Conservation (phyloP, 305 asterid genomes). For the Caryopteris hybrid region DNA sequence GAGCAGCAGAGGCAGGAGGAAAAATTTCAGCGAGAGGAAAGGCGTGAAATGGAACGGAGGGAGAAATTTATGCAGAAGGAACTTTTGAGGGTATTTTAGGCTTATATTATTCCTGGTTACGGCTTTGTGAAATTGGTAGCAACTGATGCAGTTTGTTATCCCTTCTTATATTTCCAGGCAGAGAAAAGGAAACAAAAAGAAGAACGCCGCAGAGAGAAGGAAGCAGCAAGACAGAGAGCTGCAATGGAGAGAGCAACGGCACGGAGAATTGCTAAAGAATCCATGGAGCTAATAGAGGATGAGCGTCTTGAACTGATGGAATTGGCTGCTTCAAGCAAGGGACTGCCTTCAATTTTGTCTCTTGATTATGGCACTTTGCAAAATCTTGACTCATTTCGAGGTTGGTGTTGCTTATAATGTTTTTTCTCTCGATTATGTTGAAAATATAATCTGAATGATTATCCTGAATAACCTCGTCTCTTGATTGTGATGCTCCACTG, state of each 20-base stretch:
- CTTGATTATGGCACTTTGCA: constrained; percentile 85
- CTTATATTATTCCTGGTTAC: neutral
- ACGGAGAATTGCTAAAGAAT: constrained; percentile 89
- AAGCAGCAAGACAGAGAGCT: constrained; percentile 77
- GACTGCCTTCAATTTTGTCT: constrained; percentile 73
- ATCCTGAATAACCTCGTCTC: constrained; percentile 41
- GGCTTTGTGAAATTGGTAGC: neutral
- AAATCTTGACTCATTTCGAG: constrained; percentile 81
- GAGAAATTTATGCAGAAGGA: constrained; percentile 92
- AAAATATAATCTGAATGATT: constrained; percentile 4
- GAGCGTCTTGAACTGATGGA: constrained; percentile 98
- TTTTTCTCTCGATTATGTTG: no score
- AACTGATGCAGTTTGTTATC: neutral
- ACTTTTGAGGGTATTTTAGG: constrained; percentile 52
- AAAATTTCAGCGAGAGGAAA: constrained; percentile 93
- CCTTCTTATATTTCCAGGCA: constrained; percentile 41
- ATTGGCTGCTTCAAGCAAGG: constrained; percentile 87
- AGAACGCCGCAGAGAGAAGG: constrained; percentile 77
- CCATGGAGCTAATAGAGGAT: constrained; percentile 94
- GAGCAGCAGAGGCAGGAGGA: constrained; percentile 93
- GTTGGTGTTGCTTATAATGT: constrained; percentile 43
- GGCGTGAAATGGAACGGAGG: constrained; percentile 94
- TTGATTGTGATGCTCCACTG: constrained; percentile 65
- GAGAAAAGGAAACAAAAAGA: constrained; percentile 93
- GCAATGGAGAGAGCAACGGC: constrained; percentile 94